These are phyloP conservation scores for Aspergillus clavatus DNA, from an alignment of 2,329 filamentous ascomycete species.

Conservation along the genomic window DNA sequence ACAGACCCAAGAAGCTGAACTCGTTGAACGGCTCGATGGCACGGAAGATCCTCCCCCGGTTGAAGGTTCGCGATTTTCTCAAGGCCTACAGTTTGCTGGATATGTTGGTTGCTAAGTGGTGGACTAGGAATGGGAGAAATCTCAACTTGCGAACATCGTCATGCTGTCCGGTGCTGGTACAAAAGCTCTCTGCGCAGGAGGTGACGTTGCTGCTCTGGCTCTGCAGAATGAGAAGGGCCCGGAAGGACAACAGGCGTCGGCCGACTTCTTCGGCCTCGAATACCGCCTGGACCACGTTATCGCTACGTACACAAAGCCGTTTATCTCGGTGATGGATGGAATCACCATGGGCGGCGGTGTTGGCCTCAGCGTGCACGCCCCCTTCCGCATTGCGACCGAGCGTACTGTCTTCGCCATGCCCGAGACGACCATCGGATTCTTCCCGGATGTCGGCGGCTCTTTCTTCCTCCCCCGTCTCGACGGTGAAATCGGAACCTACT, in stretches of 20 bases:
- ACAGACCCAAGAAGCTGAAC: slow-evolving; percentile 87
- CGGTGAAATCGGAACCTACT: slow-evolving; percentile 81
- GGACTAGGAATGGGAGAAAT: slow-evolving; percentile 79
- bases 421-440: slow-evolving; percentile 96
- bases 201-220: slow-evolving; percentile 79
- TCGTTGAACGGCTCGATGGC: slow-evolving; percentile 92
- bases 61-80: slow-evolving; percentile 49
- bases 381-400: slow-evolving; percentile 94
- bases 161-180: slow-evolving; percentile 86
- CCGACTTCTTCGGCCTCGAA: slow-evolving; percentile 87
- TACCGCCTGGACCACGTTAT: slow-evolving; percentile 96
- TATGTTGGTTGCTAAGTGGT: slow-evolving; percentile 12
- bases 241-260: slow-evolving; percentile 68
- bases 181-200: slow-evolving; percentile 86
- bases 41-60: slow-evolving; percentile 81
- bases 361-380: slow-evolving; percentile 87
- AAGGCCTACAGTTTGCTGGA: background rate
- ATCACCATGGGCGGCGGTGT: slow-evolving; percentile 98
- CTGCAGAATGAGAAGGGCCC: slow-evolving; percentile 62
- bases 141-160: slow-evolving; percentile 85
- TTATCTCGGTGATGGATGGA: slow-evolving; percentile 93
- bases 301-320: slow-evolving; percentile 87
- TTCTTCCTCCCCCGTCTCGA: slow-evolving; percentile 93
- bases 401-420: slow-evolving; percentile 97
- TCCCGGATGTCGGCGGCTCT: slow-evolving; percentile 93